Conservation (phyloP, 2,329 filamentous ascomycete species). For the Fusarium sp. region DNA sequence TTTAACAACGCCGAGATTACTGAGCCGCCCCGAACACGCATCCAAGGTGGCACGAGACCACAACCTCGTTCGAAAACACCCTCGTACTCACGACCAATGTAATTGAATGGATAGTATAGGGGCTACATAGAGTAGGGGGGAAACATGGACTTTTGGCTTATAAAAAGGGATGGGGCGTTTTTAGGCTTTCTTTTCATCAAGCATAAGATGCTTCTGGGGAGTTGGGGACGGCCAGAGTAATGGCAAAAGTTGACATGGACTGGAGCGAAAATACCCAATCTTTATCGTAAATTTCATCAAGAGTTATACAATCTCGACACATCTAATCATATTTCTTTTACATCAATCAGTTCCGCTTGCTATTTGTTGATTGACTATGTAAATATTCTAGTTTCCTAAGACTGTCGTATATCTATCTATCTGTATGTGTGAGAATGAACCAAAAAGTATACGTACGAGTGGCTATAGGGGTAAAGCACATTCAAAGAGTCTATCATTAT, state of each 20-base stretch:
- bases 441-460: too few relatives aligned
- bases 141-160: neutral
- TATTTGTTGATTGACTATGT: neutral
- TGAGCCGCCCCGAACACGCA: conserved; percentile 46
- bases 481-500: neutral
- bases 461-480: too few relatives aligned
- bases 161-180: conserved; percentile 7
- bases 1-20: conserved; percentile 30
- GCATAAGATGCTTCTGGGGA: neutral
- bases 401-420: neutral
- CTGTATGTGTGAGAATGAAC: too few relatives aligned
- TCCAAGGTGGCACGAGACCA: conserved; percentile 44
- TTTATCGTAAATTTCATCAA: neutral
- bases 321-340: conserved; percentile 3
- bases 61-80: conserved; percentile 19
- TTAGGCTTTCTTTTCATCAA: conserved; percentile 1
- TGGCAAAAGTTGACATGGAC: neutral
- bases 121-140: neutral
- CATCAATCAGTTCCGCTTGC: neutral
- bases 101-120: neutral
- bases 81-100: conserved; percentile 23
- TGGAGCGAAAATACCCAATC: conserved; percentile 25
- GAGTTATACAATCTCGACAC: neutral
- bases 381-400: neutral
- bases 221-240: neutral